Evolutionary conservation across 306 rosid species (phyloP), one percentile per base, ranked within the genome.

Genomic region (Prunus salicina): DNA sequence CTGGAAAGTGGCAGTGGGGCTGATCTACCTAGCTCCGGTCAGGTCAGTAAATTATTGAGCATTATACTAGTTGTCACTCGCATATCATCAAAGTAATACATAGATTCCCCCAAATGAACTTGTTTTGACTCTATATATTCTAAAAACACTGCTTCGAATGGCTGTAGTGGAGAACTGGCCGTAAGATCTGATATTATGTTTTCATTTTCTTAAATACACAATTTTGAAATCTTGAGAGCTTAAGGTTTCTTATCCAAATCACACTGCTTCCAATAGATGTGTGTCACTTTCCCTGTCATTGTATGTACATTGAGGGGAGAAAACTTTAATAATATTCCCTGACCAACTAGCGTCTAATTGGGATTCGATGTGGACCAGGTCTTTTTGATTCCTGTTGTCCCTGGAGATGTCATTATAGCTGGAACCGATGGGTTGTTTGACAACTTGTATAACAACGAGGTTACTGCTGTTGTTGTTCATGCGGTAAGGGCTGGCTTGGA

Each of bases 391-490:
- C 88, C 97, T 41, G 93, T 88, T 70, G 67, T 69, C 8, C 66
- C 85, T 0, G 99, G 97, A 64, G 97, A 96, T 76, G 87, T 96
- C 7, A 51, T 96, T 16, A 74, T 96, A 22, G 93, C 97, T 55
- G 99, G 97, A 77, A 91, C 96, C 4, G 99, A 92, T 80, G 99
- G 98, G 16, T 85, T 96, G 78, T 92, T 92, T 72, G 97, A 96
- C 92, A 92, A 92, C 72, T 81, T 96, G 83, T 89, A 88, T 82
- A 76, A 82, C 27, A 87, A 80, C 61, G 98, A 91, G 84, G 71
- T 96, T 25, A 82, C 84, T 45, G 85, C 87, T 22, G 79, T 89
- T 75, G 98, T 92, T 60, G 86, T 86, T 28, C 76, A 88, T 51
- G 90, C 91, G 8, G 72, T 79, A 70, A 84, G 92, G 80, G 84